Percentiles rank a stretch among this genome's conserved stretches.
Conservation (phyloP, 768 basidiomycete genomes). For the Inosperma sp. region DNA sequence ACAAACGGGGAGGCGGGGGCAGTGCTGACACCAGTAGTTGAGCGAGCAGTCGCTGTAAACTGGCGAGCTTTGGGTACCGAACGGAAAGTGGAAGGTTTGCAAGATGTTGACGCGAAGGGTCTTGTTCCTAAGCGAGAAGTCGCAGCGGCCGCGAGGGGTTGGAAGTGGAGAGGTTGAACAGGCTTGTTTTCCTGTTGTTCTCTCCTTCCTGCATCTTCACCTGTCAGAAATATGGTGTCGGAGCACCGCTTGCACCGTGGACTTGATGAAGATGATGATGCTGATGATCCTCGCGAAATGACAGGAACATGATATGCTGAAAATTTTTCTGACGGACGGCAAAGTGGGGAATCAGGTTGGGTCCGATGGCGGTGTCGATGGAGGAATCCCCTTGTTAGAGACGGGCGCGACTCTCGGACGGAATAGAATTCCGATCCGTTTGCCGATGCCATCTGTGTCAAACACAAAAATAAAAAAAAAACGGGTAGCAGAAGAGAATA, state of each 20-base stretch:
- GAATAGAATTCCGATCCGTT: constrained; percentile 8
- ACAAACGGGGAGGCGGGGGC: neutral
- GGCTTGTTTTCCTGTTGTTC: constrained; percentile 6
- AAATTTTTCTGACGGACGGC: neutral
- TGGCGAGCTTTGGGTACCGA: constrained; percentile 10
- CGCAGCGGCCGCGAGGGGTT: neutral
- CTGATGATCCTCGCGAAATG: neutral
- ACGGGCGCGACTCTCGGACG: constrained; percentile 7
- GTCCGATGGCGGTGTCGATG: constrained; percentile 9
- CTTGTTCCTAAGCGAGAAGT: neutral
- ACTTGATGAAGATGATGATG: too few species aligned
- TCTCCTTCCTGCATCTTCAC: neutral
- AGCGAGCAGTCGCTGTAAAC: constrained; percentile 11
- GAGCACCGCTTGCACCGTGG: constrained; percentile 5
- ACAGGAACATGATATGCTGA: constrained; percentile 2
- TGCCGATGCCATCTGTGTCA: constrained; percentile 7
- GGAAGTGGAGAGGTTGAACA: neutral
- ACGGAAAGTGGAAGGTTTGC: neutral
- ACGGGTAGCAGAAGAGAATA: neutral
- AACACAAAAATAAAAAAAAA: too few species aligned
- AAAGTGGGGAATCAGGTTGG: neutral
- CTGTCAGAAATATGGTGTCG: constrained; percentile 4
- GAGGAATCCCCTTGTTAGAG: constrained; percentile 10
- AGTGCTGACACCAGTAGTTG: constrained; percentile 1
- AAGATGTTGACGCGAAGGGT: neutral